These are phyloP conservation scores for Phytophthora ohioensis DNA, from an alignment of 352 stramenopile genomes.

Conservation along the genomic window DNA sequence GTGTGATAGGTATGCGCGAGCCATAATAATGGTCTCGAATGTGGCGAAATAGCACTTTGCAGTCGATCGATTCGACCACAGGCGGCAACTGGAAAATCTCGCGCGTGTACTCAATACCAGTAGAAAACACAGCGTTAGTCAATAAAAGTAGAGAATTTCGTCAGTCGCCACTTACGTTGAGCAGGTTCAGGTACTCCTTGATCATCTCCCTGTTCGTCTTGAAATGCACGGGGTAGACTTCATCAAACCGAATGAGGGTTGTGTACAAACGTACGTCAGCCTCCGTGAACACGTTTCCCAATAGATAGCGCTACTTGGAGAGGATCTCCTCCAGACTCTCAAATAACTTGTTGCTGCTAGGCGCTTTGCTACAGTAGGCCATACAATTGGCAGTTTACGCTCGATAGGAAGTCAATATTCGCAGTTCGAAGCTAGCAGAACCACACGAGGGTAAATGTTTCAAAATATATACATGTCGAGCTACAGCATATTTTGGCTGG, in stretches of 20 bases:
- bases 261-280: conserved; percentile 81
- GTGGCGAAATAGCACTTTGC: conserved; percentile 85
- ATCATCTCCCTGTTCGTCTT: conserved; percentile 92
- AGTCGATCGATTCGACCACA: conserved; percentile 88
- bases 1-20: conserved; percentile 93
- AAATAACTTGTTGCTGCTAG: conserved; percentile 58
- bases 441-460: no score
- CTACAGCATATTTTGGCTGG: no score
- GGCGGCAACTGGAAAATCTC: conserved; percentile 94
- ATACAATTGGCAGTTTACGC: no score
- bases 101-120: conserved; percentile 57
- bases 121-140: conserved; percentile 17
- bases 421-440: no score
- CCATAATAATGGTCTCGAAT: conserved; percentile 98
- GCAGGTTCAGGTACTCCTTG: conserved; percentile 89
- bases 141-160: background rate
- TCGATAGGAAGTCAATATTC: no score
- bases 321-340: conserved; percentile 73
- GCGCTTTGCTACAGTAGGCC: no score
- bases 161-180: conserved; percentile 57
- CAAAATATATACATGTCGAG: no score
- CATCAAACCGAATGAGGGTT: conserved; percentile 85
- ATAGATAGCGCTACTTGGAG: conserved; percentile 64
- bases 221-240: conserved; percentile 88
- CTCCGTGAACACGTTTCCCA: conserved; percentile 77